phyloP scores from a whole-genome alignment of 73 alveolate genomes.

The Uronychia binucleata region DNA sequence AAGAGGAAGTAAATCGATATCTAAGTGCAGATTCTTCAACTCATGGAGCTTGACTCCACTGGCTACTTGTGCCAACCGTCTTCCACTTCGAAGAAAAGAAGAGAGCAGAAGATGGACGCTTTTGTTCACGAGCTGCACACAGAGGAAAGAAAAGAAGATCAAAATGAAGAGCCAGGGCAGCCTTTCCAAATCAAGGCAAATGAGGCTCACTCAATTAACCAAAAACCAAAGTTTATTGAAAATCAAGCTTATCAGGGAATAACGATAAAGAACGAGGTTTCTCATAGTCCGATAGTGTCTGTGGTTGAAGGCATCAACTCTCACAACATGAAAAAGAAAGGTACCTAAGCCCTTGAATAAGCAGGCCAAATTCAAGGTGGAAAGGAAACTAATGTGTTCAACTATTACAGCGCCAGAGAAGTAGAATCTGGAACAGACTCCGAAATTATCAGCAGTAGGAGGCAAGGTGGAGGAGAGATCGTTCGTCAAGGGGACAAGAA shows the following conservation, averaged over 20 bases:
- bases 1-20: conserved; percentile 37
- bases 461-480: too few species aligned
- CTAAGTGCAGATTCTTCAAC: background rate
- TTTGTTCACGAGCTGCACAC: background rate
- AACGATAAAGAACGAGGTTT: background rate
- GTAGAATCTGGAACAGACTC: too few species aligned
- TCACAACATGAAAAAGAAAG: background rate
- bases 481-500: too few species aligned
- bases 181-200: background rate
- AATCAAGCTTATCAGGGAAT: background rate
- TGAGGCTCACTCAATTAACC: background rate
- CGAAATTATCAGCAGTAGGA: too few species aligned
- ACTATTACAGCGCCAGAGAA: background rate
- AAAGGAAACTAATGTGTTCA: background rate
- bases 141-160: background rate
- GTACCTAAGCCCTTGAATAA: background rate
- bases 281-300: background rate
- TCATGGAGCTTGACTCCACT: conserved; percentile 25
- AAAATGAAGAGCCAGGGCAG: background rate
- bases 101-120: background rate
- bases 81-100: conserved; percentile 3
- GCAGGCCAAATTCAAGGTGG: background rate
- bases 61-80: background rate
- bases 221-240: background rate
- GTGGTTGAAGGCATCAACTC: background rate